Percentiles rank a stretch among this genome's conserved stretches.
Evolutionary conservation across 139 green algal genomes (phyloP).

Genomic region (Chlorella vulgaris): DNA sequence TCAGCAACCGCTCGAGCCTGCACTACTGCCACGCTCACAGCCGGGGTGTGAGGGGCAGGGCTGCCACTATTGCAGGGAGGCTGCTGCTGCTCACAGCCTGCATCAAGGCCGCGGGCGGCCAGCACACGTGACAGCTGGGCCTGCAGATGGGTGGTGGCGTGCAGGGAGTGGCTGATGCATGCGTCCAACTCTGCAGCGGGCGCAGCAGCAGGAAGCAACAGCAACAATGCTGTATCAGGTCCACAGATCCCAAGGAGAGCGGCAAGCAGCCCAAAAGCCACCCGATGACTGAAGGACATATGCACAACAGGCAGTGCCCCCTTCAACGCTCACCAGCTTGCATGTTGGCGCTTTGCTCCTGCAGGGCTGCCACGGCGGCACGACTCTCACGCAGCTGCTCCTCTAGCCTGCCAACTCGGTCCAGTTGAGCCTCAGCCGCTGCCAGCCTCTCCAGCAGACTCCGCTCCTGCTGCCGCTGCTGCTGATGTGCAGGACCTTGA

Average conservation of each 20-base stretch:
- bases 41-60: not conserved
- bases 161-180: constrained; percentile 3
- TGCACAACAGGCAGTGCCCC: too few species aligned
- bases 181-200: not conserved
- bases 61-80: too few species aligned
- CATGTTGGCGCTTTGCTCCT: not conserved
- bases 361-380: not conserved
- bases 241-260: too few species aligned
- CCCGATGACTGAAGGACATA: too few species aligned
- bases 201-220: too few species aligned
- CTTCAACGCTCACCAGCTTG: constrained; percentile 21
- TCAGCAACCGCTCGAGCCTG: constrained; percentile 10
- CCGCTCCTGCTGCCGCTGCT: not conserved
- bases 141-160: not conserved
- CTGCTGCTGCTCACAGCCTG: not conserved
- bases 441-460: not conserved
- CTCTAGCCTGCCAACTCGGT: not conserved
- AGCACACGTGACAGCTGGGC: constrained; percentile 2
- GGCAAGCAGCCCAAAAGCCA: too few species aligned
- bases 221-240: too few species aligned
- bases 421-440: constrained; percentile 5
- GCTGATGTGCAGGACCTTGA: not conserved
- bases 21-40: not conserved
- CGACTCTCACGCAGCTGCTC: not conserved
- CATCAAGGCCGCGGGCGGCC: too few species aligned